Conservation (phyloP, 2,329 filamentous ascomycete species). For the Diplocarpon mali region DNA sequence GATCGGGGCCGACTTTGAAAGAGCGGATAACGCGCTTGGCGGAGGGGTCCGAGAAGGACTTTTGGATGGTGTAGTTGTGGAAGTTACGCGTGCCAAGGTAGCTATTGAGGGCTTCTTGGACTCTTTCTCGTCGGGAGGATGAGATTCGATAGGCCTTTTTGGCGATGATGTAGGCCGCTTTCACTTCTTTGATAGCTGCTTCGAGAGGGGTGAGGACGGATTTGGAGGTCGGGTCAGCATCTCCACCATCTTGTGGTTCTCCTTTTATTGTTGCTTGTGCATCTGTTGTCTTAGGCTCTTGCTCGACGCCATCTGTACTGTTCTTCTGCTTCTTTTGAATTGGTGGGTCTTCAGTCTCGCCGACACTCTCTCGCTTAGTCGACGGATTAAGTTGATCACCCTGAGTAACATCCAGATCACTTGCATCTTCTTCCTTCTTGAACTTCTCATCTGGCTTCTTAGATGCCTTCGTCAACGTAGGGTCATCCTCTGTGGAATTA, state of each 20-base stretch:
- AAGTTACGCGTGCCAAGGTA: slow-evolving; percentile 85
- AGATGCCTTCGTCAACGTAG: slow-evolving; percentile 5
- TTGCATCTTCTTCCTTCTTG: background rate
- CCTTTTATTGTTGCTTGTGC: background rate
- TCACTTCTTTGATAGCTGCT: slow-evolving; percentile 60
- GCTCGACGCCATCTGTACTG: background rate
- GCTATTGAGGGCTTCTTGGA: slow-evolving; percentile 62
- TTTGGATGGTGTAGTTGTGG: slow-evolving; percentile 97
- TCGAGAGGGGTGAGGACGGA: slow-evolving; percentile 40
- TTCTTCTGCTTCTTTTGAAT: background rate
- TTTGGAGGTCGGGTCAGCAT: slow-evolving; percentile 2
- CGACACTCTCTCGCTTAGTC: background rate
- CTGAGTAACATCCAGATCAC: background rate
- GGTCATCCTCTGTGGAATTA: slow-evolving; percentile 22
- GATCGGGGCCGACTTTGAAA: slow-evolving; percentile 65
- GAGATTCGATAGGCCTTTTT: slow-evolving; percentile 80
- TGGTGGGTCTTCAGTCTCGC: background rate
- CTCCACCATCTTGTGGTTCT: background rate
- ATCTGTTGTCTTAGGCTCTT: background rate
- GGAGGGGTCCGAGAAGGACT: slow-evolving; percentile 68
- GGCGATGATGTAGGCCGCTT: slow-evolving; percentile 68
- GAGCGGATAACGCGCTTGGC: slow-evolving; percentile 87
- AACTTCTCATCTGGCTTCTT: slow-evolving; percentile 3
- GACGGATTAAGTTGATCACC: background rate
- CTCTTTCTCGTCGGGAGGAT: slow-evolving; percentile 54